Conservation (phyloP, 2,329 filamentous ascomycete genomes). For the Atkinsonella texensis region DNA sequence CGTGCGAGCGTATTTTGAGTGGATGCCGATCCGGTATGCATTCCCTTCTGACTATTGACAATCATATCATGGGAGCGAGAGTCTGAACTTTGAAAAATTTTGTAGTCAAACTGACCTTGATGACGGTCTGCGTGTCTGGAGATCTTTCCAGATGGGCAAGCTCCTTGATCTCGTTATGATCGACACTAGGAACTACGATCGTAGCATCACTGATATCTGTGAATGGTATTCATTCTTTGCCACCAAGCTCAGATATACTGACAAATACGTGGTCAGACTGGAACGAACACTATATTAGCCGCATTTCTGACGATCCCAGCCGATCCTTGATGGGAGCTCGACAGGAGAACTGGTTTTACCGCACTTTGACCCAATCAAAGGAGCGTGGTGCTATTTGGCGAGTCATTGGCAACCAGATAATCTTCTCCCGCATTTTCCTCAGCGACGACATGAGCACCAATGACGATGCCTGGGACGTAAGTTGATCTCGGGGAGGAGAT, state of each 20-base stretch:
- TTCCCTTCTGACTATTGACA: not conserved
- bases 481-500: slow-evolving; percentile 7
- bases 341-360: slow-evolving; percentile 67
- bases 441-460: slow-evolving; percentile 20
- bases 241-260: not conserved
- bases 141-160: slow-evolving; percentile 52
- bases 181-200: slow-evolving; percentile 57
- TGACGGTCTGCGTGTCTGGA: slow-evolving; percentile 57
- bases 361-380: slow-evolving; percentile 42
- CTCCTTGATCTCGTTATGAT: slow-evolving; percentile 57
- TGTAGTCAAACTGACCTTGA: slow-evolving; percentile 50
- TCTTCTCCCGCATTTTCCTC: slow-evolving; percentile 45
- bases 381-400: slow-evolving; percentile 58
- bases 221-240: not conserved
- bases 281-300: slow-evolving; percentile 50
- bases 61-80: not conserved
- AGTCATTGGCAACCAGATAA: slow-evolving; percentile 57
- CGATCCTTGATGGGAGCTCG: slow-evolving; percentile 58
- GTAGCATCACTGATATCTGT: slow-evolving; percentile 43
- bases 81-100: not conserved
- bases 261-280: slow-evolving; percentile 19
- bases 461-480: slow-evolving; percentile 23
- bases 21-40: slow-evolving; percentile 26
- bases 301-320: slow-evolving; percentile 52
- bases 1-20: slow-evolving; percentile 58